phyloP scores from a whole-genome alignment of 2,329 filamentous ascomycete genomes.

The Gaeumannomyces tritici region DNA sequence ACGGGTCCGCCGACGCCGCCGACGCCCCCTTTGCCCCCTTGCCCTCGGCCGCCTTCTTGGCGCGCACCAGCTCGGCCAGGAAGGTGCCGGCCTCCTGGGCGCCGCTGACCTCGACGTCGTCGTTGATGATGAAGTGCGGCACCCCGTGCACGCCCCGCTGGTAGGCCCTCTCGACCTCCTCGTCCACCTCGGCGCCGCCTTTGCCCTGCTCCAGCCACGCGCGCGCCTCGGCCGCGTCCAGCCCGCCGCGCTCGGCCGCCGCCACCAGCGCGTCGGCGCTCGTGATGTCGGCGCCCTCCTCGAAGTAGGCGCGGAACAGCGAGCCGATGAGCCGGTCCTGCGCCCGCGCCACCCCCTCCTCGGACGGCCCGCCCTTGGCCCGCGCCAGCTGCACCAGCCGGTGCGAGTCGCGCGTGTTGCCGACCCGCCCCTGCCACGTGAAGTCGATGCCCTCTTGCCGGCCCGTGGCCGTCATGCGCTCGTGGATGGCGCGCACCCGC shows the following conservation, averaged over 20 bases:
- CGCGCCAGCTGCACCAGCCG: constrained; percentile 63
- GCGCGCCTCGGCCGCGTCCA: constrained; percentile 41
- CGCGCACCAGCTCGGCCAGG: constrained; percentile 52
- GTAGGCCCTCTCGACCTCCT: constrained; percentile 42
- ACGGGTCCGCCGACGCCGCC: neutral
- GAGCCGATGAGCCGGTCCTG: constrained; percentile 43
- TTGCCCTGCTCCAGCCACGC: constrained; percentile 42
- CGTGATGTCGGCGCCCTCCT: constrained; percentile 55
- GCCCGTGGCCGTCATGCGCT: constrained; percentile 44
- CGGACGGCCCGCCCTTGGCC: constrained; percentile 25
- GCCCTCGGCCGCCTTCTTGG: constrained; percentile 19
- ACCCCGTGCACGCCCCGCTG: constrained; percentile 52
- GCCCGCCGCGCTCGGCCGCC: constrained; percentile 42
- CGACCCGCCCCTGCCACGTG: constrained; percentile 59
- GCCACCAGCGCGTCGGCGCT: constrained; percentile 38
- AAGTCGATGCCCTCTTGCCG: constrained; percentile 62
- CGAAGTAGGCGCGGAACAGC: constrained; percentile 58
- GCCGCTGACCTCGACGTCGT: constrained; percentile 55
- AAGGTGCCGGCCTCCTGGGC: constrained; percentile 64
- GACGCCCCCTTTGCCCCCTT: constrained; percentile 1
- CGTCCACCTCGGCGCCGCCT: constrained; percentile 48
- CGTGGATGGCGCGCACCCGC: constrained; percentile 22
- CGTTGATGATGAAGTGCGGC: constrained; percentile 67
- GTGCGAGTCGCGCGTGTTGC: constrained; percentile 73
- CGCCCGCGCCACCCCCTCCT: too few species aligned